phyloP scores from a whole-genome alignment of 2,329 filamentous ascomycete genomes.

The Dactylellina cionopaga region DNA sequence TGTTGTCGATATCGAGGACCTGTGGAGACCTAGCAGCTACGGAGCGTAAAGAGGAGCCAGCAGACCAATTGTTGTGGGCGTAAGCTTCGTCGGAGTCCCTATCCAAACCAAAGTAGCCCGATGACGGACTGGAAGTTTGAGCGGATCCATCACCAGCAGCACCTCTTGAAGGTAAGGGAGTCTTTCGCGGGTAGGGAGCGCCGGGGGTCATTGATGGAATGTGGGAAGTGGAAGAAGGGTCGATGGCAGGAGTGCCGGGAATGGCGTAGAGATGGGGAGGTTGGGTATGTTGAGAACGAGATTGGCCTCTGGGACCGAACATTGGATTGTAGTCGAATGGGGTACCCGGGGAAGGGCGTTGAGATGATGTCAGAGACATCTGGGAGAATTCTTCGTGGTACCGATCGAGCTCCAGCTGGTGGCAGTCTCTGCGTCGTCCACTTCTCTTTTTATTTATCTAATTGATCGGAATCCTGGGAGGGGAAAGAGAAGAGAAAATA shows the following conservation, averaged over 20 bases:
- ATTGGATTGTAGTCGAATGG: slow-evolving; percentile 48
- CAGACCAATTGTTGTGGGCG: slow-evolving; percentile 57
- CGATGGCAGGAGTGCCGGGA: slow-evolving; percentile 45
- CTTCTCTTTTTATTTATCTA: too few species aligned
- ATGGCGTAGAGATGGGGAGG: slow-evolving; percentile 50
- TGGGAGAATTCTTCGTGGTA: slow-evolving; percentile 42
- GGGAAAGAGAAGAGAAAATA: background rate
- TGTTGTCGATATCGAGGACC: slow-evolving; percentile 55
- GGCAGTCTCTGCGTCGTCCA: too few species aligned
- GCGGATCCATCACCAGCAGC: slow-evolving; percentile 6
- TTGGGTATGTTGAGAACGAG: slow-evolving; percentile 43
- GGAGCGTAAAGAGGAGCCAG: slow-evolving; percentile 56
- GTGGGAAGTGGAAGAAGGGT: slow-evolving; percentile 19
- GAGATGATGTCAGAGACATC: slow-evolving; percentile 53
- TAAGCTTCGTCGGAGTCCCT: slow-evolving; percentile 55
- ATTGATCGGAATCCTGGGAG: background rate
- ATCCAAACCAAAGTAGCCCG: slow-evolving; percentile 57
- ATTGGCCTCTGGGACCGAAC: slow-evolving; percentile 23
- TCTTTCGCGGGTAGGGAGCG: slow-evolving; percentile 33
- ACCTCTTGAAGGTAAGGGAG: slow-evolving; percentile 27
- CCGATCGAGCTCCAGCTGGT: slow-evolving; percentile 21
- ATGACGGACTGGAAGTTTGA: slow-evolving; percentile 36
- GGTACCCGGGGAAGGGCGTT: slow-evolving; percentile 46
- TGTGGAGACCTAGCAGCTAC: slow-evolving; percentile 56
- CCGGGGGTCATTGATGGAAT: slow-evolving; percentile 46